Evolutionary conservation across 192 early-diverging fungal species (phyloP), one percentile per base, ranked within the genome.

Genomic region (Entrophospora sp.): DNA sequence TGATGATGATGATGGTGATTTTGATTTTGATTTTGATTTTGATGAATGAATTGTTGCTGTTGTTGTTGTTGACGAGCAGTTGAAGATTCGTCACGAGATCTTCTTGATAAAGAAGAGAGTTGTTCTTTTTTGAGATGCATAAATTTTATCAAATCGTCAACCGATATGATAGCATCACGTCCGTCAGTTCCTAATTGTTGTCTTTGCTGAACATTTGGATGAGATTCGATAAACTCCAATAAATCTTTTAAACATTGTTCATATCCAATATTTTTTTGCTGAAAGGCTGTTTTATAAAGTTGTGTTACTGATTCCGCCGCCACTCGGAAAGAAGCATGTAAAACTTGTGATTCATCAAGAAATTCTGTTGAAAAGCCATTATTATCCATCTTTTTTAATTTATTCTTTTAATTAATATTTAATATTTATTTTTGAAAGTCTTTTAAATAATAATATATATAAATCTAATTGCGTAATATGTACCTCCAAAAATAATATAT

Each of bases 181-280:
- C 28, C 45, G 24, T 34, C 51, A 20, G 35, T 49, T 6, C 36
- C 35, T 30, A 13, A 38, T 28, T 65, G 63, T 9, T 10, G 25
- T 46, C 42, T 61, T 64, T 52, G 45, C 51, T 65, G 63, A 22
- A 63, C 61, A 22, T 24, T 45, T 20, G 42, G 61, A 30, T 65
- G 63, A 13, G 63, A 20, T 16, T 52, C 8, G 40, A 65, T 13
- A 52, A 53, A 65, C 12, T 37, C 45, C 48, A 65, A 38, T 22
- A 65, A 53, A 52, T 65, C 63, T 40, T 20, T 12, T 24, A 65
- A 34, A 65, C 63, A 65, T 22, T 65, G 36, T 65, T 65, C 43
- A 65, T 65, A 65, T 25, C 63, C 63, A 25, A 13, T 53, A n/a
- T 65, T 13, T 34, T 31, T 42, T 61, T 65, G 63, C n/a, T 53